Evolutionary conservation across 2,329 filamentous ascomycete genomes (phyloP), one percentile per base, ranked within the genome.

Genomic region (Apiospora malaysiana): DNA sequence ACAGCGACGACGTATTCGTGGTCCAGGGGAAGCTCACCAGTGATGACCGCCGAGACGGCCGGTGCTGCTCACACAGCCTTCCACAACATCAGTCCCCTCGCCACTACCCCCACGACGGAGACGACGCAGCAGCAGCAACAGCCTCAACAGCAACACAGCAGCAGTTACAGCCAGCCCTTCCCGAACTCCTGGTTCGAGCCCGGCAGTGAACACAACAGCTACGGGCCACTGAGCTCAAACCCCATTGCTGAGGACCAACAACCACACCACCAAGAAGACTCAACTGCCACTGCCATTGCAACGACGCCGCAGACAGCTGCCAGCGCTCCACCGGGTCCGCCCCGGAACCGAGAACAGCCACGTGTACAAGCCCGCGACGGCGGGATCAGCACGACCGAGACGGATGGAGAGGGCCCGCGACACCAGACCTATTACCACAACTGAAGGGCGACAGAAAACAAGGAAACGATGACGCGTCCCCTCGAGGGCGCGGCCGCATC

Each of bases 361-460:
- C 51, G 51, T 59, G 51, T 59, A 37, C 51, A 59, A 59, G 51
- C 27, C 51, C 27, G 27, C 32, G 51, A 59, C 51, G 51, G 51
- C 51, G 51, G 51, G 27, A 59, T 16, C 51, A 59, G 27, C 51
- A 2, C 18, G 56, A 18, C 56, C 56, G 56, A 40, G 56, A 63
- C 56, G 32, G 56, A 40, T 63, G 56, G 18, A 32, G 56, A 63
- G 43, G 65, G n/a, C n/a, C 65, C 65, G 65, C 40, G 65, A 67
- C 65, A 45, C 43, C 42, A 67, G 65, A 46, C 40, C 40, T 67
- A 67, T 46, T 46, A 46, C 42, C 37, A 66, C 63, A 66, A 42
- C 14, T 45, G n/a, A 45, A 45, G 42, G 42, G 42, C 21, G 37
- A 43, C 12, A 10, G 18, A 40, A 45, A 12, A 14, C 10, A 16